A percentile compares a stretch with the other conserved stretches of the same genome.
Conservation (phyloP, 345 rosid species). For the Excoecaria cochinchinensis region DNA sequence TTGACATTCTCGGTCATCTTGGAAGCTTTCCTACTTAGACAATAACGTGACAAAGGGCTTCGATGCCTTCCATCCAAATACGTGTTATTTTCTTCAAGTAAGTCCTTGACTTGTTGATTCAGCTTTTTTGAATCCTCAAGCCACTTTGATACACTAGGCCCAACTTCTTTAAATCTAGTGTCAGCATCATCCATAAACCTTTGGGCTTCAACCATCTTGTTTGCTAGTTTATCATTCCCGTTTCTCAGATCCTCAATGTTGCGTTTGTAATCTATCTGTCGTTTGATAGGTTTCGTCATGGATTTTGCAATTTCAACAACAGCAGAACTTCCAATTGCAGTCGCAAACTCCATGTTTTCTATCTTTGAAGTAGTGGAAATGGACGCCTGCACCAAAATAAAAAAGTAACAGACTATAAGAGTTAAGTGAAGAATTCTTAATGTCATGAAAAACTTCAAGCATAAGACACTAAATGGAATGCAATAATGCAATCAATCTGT, state of each 20-base stretch:
- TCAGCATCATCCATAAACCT: not conserved
- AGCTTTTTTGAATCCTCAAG: not conserved
- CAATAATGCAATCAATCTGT: too few relatives aligned
- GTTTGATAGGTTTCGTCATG: not conserved
- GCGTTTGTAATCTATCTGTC: not conserved
- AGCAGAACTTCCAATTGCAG: not conserved
- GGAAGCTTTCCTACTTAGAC: not conserved
- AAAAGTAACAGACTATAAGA: too few relatives aligned
- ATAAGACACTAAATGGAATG: too few relatives aligned
- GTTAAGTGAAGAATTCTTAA: too few relatives aligned
- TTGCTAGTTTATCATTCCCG: not conserved
- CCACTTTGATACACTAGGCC: not conserved
- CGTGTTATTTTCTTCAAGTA: not conserved
- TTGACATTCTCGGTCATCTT: not conserved
- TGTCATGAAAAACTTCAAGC: too few relatives aligned
- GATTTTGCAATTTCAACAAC: not conserved
- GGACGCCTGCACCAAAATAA: too few relatives aligned
- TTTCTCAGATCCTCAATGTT: not conserved
- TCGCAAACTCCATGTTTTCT: too few relatives aligned
- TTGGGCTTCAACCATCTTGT: not conserved
- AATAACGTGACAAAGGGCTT: not conserved
- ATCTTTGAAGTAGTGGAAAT: too few relatives aligned
- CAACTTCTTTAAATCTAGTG: not conserved
- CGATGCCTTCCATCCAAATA: too few relatives aligned
- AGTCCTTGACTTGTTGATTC: not conserved